phyloP scores from a whole-genome alignment of 345 rosid species.

The Camelina neglecta region DNA sequence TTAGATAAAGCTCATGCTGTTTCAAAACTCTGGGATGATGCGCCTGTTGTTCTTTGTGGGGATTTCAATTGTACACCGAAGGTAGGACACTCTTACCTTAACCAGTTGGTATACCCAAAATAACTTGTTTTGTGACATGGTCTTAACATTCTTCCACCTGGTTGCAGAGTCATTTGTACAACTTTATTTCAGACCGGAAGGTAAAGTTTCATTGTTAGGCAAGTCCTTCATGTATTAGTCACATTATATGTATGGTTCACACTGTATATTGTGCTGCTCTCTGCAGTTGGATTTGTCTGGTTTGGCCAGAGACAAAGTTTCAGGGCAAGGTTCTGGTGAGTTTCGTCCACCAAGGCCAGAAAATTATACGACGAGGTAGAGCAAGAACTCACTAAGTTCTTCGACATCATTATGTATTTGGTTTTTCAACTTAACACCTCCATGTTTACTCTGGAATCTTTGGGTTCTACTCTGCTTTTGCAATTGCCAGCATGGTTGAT shows the following conservation, averaged over 20 bases:
- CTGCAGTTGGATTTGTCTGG: conserved; percentile 74
- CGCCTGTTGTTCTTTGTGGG: conserved; percentile 93
- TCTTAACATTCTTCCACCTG: conserved; percentile 40
- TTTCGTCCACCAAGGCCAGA: conserved; percentile 50
- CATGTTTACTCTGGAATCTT: background rate
- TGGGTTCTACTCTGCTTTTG: background rate
- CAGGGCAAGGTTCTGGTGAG: conserved; percentile 87
- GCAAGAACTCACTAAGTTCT: conserved; percentile 30
- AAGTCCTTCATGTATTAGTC: conserved; percentile 13
- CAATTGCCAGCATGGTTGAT: conserved; percentile 16
- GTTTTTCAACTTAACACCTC: background rate
- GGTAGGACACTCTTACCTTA: conserved; percentile 50
- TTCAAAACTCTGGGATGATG: conserved; percentile 79
- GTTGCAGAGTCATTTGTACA: conserved; percentile 90
- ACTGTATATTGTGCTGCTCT: conserved; percentile 25
- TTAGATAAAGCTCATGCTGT: conserved; percentile 76
- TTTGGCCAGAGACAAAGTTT: conserved; percentile 77
- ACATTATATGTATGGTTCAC: conserved; percentile 26
- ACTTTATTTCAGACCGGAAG: conserved; percentile 82
- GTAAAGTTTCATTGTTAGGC: conserved; percentile 47
- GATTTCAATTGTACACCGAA: conserved; percentile 95
- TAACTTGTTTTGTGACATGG: conserved; percentile 14
- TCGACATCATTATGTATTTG: conserved; percentile 21
- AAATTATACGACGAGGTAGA: conserved; percentile 52
- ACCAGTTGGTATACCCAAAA: conserved; percentile 21